These are phyloP conservation scores for Brettanomyces nanus DNA, from an alignment of 805 yeast genomes.

Conservation along the genomic window DNA sequence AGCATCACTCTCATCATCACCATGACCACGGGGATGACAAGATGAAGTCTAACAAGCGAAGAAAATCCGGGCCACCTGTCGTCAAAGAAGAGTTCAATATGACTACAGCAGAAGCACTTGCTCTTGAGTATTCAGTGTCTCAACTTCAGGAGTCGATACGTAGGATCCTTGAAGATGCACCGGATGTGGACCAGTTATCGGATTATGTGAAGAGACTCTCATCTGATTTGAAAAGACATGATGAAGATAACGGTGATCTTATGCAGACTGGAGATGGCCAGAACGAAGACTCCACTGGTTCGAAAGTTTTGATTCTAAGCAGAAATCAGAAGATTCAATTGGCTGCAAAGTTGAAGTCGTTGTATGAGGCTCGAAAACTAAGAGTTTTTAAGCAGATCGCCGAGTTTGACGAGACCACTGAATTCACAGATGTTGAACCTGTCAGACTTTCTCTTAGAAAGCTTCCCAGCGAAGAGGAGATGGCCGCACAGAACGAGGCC, in stretches of 20 bases:
- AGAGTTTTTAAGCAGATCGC: constrained; percentile 47
- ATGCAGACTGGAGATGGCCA: constrained; percentile 25
- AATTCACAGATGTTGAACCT: constrained; percentile 13
- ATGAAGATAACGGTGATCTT: not conserved
- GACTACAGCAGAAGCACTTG: constrained; percentile 18
- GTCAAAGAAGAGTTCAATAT: constrained; percentile 1
- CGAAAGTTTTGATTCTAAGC: constrained; percentile 41
- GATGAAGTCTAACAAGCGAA: constrained; percentile 3
- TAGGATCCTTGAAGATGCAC: constrained; percentile 47
- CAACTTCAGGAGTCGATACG: constrained; percentile 44
- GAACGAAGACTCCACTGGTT: constrained; percentile 23
- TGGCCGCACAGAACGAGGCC: constrained; percentile 5
- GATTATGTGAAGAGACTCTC: constrained; percentile 18
- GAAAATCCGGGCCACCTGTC: constrained; percentile 2
- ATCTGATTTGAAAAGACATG: not conserved
- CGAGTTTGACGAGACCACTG: constrained; percentile 28
- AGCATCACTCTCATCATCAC: constrained; percentile 4
- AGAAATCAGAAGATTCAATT: constrained; percentile 48
- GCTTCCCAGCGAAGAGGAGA: not conserved
- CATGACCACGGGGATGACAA: constrained; percentile 4
- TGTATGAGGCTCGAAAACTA: constrained; percentile 41
- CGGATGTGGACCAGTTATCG: constrained; percentile 37
- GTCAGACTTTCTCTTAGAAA: constrained; percentile 10
- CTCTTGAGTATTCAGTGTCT: constrained; percentile 44
- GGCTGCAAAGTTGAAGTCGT: constrained; percentile 51